These are phyloP conservation scores for Chrysanthemum makinoi DNA, from an alignment of 129 eudicot species.

Conservation along the genomic window DNA sequence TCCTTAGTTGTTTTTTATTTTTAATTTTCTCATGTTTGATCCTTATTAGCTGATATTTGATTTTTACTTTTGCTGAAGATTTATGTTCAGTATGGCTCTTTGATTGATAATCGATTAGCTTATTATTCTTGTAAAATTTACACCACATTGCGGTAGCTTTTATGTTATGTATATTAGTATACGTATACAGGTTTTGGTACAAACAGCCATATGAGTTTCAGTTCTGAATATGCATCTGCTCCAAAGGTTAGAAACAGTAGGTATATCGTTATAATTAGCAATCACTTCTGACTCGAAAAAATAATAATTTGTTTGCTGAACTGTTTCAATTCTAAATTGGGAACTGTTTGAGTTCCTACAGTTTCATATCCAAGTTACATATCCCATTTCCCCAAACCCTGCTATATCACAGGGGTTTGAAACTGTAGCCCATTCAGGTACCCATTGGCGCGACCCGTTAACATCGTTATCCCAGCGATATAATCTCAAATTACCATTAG, in stretches of 20 bases:
- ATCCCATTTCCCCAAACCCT: conserved; percentile 83
- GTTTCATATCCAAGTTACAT: conserved; percentile 60
- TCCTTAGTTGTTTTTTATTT: too few relatives aligned
- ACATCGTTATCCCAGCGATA: conserved; percentile 87
- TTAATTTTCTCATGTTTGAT: too few relatives aligned
- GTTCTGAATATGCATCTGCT: too few relatives aligned
- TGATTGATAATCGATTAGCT: too few relatives aligned
- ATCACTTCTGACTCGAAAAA: conserved; percentile 66
- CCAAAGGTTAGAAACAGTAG: conserved; percentile 43
- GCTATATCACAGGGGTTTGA: conserved; percentile 93
- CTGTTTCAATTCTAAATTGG: conserved; percentile 40
- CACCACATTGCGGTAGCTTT: too few relatives aligned
- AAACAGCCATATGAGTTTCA: too few relatives aligned
- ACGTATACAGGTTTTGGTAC: too few relatives aligned
- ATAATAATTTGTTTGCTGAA: conserved; percentile 71
- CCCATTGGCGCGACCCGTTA: conserved; percentile 91
- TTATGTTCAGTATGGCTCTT: too few relatives aligned
- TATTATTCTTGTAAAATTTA: too few relatives aligned
- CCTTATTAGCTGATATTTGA: too few relatives aligned
- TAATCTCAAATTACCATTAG: conserved; percentile 71
- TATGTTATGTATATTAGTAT: too few relatives aligned
- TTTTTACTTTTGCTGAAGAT: too few relatives aligned
- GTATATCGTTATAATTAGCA: conserved; percentile 72
- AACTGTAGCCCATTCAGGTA: conserved; percentile 94
- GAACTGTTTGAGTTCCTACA: conserved; percentile 50